These are phyloP conservation scores for Peronospora destructor DNA, from an alignment of 352 stramenopile genomes.

Conservation along the genomic window DNA sequence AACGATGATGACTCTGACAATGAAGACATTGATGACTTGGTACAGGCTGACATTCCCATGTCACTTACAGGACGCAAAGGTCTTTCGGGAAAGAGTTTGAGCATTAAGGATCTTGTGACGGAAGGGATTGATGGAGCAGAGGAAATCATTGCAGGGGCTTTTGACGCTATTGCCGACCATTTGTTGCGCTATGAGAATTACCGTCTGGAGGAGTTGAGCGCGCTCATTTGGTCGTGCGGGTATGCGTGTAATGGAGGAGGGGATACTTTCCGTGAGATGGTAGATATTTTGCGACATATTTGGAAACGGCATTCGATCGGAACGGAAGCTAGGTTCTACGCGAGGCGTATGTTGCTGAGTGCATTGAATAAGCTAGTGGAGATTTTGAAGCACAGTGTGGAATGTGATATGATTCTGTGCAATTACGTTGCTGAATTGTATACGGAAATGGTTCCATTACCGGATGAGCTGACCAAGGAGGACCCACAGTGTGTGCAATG, in stretches of 20 bases:
- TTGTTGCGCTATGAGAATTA: constrained; percentile 55
- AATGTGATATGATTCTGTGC: constrained; percentile 53
- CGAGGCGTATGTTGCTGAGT: constrained; percentile 66
- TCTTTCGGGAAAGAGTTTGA: constrained; percentile 21
- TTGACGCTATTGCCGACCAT: constrained; percentile 49
- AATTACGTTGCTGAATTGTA: constrained; percentile 61
- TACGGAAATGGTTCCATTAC: constrained; percentile 53
- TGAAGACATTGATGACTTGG: constrained; percentile 37
- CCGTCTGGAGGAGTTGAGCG: constrained; percentile 49
- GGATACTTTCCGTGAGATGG: constrained; percentile 33
- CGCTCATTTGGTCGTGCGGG: constrained; percentile 60
- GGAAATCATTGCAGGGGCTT: constrained; percentile 63
- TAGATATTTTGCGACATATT: constrained; percentile 46
- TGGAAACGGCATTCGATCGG: constrained; percentile 22
- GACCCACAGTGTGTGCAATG: constrained; percentile 72
- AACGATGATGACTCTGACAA: constrained; percentile 37
- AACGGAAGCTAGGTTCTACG: constrained; percentile 35
- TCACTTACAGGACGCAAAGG: constrained; percentile 35
- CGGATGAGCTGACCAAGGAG: constrained; percentile 35
- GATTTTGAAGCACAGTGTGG: constrained; percentile 67
- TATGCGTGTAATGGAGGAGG: constrained; percentile 24
- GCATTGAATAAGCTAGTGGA: constrained; percentile 72
- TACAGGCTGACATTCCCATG: constrained; percentile 44
- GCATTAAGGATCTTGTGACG: constrained; percentile 46
- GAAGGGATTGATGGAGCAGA: constrained; percentile 42